Base-by-base conservation (phyloP, 1,284 basidiomycete genomes). In the Puccinia hordei region DNA sequence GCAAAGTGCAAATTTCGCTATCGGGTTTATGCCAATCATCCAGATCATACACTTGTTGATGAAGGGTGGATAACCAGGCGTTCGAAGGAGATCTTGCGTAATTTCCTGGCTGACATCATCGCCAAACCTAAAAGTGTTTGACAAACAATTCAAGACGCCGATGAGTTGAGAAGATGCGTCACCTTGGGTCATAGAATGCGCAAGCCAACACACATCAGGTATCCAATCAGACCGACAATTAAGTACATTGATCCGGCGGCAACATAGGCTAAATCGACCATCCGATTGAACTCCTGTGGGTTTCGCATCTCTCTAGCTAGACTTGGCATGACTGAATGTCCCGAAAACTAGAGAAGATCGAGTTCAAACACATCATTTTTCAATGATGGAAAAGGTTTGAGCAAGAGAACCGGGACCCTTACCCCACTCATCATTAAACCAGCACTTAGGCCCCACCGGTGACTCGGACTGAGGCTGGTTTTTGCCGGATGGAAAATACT, bases 341-440 rank as follows among this genome's bases (percentile, higher is more conserved):
- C 75, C 13, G 75, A 77, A 55, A 77, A 77, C 75, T 77, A 53
- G 24, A 46, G 5, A 63, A 44, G 33, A 71, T 33, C 17, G 27
- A 6, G n/a, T 53, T 15, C 35, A 30, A 55, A 38, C 10, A 71
- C 19, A 10, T 63, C 6, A 12, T 24, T 55, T 55, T 12, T 27
- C 22, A n/a, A 41, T 41, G 17, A 41, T 10, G 27, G 2, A 38
- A 5, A n/a, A 22, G 35, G 2, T 17, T 1, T 27, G 19, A n/a
- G n/a, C 3, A 30, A 49, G 27, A 8, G 41, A 46, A n/a, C 5
- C 24, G 41, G n/a, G 19, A 19, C 9, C 57, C 61, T 77, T 57
- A 77, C 75, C 6, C 75, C 75, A 44, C 75, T 77, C 75, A 77
- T 77, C 75, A 77, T 77, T 5, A 77, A 55, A 19, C 75, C 75